phyloP scores from a whole-genome alignment of 2,329 filamentous ascomycete genomes.

The Dactylonectria macrodidyma region DNA sequence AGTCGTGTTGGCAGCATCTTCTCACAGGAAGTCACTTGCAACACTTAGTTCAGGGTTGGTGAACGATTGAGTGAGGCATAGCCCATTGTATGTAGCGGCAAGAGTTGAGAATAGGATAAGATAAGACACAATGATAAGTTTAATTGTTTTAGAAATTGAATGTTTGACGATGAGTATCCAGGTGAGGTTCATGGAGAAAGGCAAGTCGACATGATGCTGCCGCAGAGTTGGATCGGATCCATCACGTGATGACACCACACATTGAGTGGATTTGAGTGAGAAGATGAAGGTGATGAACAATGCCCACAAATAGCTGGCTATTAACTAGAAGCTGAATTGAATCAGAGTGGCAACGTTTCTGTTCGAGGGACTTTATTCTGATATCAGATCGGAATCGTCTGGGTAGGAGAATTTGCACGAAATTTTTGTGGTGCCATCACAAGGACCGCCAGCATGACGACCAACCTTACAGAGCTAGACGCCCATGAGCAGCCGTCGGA shows the following conservation, averaged over 20 bases:
- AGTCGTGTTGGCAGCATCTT: constrained; percentile 21
- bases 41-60: background rate
- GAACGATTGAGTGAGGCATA: background rate
- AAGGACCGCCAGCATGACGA: constrained; percentile 41
- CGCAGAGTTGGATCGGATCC: background rate
- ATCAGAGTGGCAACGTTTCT: no score
- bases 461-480: constrained; percentile 68
- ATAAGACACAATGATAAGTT: background rate
- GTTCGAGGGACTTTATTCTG: no score
- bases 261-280: constrained; percentile 25
- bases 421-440: background rate
- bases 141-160: background rate
- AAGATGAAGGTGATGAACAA: constrained; percentile 7
- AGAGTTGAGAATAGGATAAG: background rate
- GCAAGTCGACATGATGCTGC: background rate
- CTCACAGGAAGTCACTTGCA: background rate
- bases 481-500: constrained; percentile 85
- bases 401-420: background rate
- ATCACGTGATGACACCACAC: constrained; percentile 29
- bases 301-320: background rate
- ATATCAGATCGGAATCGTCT: background rate
- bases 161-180: background rate
- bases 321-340: background rate
- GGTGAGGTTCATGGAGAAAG: background rate
- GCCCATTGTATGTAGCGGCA: background rate